Evolutionary conservation across 257 asterid species (phyloP), one percentile per base, ranked within the genome.

Genomic region (Leptodermis oblonga): DNA sequence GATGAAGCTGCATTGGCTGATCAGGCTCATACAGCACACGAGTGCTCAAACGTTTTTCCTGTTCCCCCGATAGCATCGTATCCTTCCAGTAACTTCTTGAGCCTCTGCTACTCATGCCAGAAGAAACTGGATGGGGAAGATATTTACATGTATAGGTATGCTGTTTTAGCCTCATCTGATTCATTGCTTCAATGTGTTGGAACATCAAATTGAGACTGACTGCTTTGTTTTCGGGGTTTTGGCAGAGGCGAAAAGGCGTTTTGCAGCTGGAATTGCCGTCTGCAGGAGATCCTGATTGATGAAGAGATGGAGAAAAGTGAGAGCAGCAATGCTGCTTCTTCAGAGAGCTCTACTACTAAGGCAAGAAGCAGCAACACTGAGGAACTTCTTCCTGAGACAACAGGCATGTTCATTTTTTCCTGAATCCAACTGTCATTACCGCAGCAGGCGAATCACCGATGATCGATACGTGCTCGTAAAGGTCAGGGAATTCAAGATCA

Each of bases 211-310:
- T 66, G 36, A 55, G 17, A 33, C 20, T 11, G n/a, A n/a, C n/a
- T n/a, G 15, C 54, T 77, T 73, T 36, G 53, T 81, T 71, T 69
- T 52, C n/a, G 28, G 42, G 74, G 28, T n/a, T 41, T 15, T 68
- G 77, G 59, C 91, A 91, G 97, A 72, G 95, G 95, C 10, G 98
- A 89, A 85, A 87, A 82, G 69, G 94, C 97, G 4, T 94, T 94
- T 79, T 94, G 99, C 89, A 94, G 99, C 68, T 58, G 68, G 22
- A 62, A 31, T 70, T 94, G 99, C 86, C 91, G 99, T 13, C 70
- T 87, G 33, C 78, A 67, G 82, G 95, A 76, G 80, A 89, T 94
- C 74, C 82, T 87, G 82, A 72, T 80, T 37, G 97, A 93, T 13
- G 96, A 87, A 78, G 87, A 83, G 76, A 80, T 59, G 86, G 93